Evolutionary conservation across 345 rosid species (phyloP).

Genomic region (Camelina neglecta): DNA sequence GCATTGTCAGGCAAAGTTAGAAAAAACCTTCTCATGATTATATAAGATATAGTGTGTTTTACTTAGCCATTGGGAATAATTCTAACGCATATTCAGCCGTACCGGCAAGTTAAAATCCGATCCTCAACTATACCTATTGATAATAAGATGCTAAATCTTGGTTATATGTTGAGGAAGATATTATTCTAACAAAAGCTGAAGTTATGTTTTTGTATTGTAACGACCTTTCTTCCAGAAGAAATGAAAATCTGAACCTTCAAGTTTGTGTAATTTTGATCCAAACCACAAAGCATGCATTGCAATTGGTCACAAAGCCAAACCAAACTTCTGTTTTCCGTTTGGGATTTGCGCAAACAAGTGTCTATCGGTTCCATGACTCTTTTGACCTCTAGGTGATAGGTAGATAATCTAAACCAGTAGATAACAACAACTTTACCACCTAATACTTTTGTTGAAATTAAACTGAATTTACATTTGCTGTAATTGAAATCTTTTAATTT

Average conservation of each 20-base stretch:
- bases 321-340: neutral
- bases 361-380: neutral
- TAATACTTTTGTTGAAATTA: constrained; percentile 1
- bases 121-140: too few relatives aligned
- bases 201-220: too few relatives aligned
- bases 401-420: neutral
- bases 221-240: too few relatives aligned
- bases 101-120: too few relatives aligned
- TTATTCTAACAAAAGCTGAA: too few relatives aligned
- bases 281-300: neutral
- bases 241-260: neutral
- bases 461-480: neutral
- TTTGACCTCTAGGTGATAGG: constrained; percentile 14
- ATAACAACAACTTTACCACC: neutral
- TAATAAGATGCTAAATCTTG: too few relatives aligned
- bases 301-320: neutral
- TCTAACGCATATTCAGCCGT: too few relatives aligned
- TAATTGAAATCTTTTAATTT: neutral
- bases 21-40: too few relatives aligned
- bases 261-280: neutral
- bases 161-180: too few relatives aligned
- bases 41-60: too few relatives aligned
- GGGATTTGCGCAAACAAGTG: neutral
- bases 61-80: too few relatives aligned
- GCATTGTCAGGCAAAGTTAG: too few relatives aligned